phyloP scores from a whole-genome alignment of 768 basidiomycete genomes.

The Tylopilus sp. region DNA sequence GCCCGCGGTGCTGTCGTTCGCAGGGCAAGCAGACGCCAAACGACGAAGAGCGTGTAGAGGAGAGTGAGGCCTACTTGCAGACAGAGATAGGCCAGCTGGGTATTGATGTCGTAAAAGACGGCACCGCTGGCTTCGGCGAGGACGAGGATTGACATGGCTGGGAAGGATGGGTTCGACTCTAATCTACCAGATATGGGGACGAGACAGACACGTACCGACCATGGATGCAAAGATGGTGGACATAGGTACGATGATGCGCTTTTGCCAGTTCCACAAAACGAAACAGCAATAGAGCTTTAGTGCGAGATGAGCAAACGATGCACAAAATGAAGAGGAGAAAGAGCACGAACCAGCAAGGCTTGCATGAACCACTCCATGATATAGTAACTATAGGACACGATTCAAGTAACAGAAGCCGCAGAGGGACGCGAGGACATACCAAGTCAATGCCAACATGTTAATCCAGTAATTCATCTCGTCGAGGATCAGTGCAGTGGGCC shows the following conservation, averaged over 20 bases:
- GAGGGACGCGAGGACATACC: constrained; percentile 6
- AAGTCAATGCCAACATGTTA: no score
- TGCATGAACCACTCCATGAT: constrained; percentile 30
- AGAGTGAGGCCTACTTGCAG: constrained; percentile 28
- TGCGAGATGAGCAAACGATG: neutral
- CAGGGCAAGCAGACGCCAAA: constrained; percentile 9
- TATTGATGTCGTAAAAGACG: constrained; percentile 15
- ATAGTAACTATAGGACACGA: constrained; percentile 16
- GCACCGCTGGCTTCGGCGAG: constrained; percentile 5
- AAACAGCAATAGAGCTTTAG: constrained; percentile 10
- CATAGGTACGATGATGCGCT: constrained; percentile 13
- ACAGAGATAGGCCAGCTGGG: constrained; percentile 12
- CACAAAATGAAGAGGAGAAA: neutral
- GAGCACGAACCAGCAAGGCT: constrained; percentile 13
- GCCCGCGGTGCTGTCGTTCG: constrained; percentile 12
- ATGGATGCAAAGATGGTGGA: constrained; percentile 5
- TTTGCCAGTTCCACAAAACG: constrained; percentile 9
- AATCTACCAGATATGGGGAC: neutral
- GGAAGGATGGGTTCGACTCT: neutral
- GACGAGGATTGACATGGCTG: constrained; percentile 15
- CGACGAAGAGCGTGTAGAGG: constrained; percentile 30
- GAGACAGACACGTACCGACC: neutral
- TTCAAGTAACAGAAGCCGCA: neutral
- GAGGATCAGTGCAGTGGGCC: no score
- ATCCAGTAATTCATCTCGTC: no score